Evolutionary conservation across 73 alveolate species (phyloP).

Genomic region (Tetrahymena elliotti): DNA sequence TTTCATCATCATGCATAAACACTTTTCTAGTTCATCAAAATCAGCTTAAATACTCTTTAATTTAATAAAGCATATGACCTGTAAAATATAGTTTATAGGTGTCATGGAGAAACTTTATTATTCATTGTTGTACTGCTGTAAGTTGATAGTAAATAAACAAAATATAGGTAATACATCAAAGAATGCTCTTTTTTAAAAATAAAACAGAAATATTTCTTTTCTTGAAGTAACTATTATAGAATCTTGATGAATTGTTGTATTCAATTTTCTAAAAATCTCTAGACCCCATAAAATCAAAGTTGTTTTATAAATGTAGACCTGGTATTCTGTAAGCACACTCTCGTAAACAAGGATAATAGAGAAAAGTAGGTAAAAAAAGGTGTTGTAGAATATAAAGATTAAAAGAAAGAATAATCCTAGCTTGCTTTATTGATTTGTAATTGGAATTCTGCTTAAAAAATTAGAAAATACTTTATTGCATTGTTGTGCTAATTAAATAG

Average conservation of each 20-base stretch:
- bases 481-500: neutral
- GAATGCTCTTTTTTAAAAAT: neutral
- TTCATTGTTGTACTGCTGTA: neutral
- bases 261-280: neutral
- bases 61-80: neutral
- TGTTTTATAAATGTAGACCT: neutral
- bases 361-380: neutral
- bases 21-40: neutral
- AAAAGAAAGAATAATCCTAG: neutral
- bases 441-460: neutral
- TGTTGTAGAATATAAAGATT: neutral
- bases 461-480: neutral
- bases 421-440: neutral
- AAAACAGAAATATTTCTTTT: neutral
- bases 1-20: neutral
- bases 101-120: neutral
- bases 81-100: neutral
- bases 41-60: neutral
- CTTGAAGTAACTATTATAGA: neutral
- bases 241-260: neutral
- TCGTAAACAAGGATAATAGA: neutral
- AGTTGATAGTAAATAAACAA: neutral
- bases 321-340: neutral
- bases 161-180: neutral
- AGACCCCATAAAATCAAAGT: neutral